Evolutionary conservation across 2,329 filamentous ascomycete species (phyloP).

Genomic region (Phialophora macrospora): DNA sequence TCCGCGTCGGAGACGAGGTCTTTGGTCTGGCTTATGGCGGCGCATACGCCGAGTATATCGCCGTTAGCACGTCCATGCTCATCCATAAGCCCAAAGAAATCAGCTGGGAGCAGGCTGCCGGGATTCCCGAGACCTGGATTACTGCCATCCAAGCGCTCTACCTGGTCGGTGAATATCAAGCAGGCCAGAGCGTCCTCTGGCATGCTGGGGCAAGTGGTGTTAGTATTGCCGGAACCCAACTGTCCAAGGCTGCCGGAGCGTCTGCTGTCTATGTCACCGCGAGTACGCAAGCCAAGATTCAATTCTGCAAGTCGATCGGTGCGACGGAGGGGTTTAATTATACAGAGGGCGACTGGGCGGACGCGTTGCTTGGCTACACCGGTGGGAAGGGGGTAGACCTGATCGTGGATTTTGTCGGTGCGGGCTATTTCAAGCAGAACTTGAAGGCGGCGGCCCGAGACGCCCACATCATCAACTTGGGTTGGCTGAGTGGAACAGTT

Average conservation of each 20-base stretch:
- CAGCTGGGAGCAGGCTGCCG: constrained; percentile 75
- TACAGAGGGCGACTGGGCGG: constrained; percentile 74
- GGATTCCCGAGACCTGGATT: constrained; percentile 84
- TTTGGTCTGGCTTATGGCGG: constrained; percentile 88
- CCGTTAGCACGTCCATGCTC: constrained; percentile 76
- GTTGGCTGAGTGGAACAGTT: constrained; percentile 71
- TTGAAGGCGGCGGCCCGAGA: constrained; percentile 75
- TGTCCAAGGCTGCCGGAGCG: constrained; percentile 70
- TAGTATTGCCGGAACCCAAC: constrained; percentile 84
- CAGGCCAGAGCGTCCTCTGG: constrained; percentile 79
- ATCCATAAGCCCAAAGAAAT: constrained; percentile 77
- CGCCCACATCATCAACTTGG: constrained; percentile 75
- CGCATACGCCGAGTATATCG: constrained; percentile 86
- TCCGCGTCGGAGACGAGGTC: constrained; percentile 31
- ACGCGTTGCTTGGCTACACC: constrained; percentile 72
- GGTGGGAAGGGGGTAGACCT: constrained; percentile 79
- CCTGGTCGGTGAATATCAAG: constrained; percentile 74
- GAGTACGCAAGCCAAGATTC: constrained; percentile 76
- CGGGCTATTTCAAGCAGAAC: constrained; percentile 78
- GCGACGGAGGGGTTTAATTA: constrained; percentile 84
- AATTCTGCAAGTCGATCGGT: constrained; percentile 76
- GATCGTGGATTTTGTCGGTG: constrained; percentile 85
- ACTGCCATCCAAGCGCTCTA: constrained; percentile 93
- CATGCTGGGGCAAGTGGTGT: constrained; percentile 92
- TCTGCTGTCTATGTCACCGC: constrained; percentile 78